Conservation (phyloP, 1,139 yeast species). For the Pichia sp. region DNA sequence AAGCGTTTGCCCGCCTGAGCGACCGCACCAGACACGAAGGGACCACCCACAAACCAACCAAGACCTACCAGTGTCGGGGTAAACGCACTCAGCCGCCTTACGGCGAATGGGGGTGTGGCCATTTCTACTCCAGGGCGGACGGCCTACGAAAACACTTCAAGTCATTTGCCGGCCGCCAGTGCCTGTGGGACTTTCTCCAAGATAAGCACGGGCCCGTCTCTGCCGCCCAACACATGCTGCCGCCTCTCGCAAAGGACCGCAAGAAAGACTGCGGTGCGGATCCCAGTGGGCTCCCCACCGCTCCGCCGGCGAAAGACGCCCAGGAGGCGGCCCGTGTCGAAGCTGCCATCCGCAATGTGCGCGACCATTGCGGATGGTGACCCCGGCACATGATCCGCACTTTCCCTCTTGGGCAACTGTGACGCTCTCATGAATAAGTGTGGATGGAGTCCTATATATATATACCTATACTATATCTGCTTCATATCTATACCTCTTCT, state of each 20-base stretch:
- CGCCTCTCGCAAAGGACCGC: background rate
- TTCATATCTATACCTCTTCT: background rate
- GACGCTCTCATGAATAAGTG: too few relatives aligned
- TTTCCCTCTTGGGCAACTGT: too few relatives aligned
- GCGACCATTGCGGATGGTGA: constrained; percentile 14
- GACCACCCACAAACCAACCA: constrained; percentile 10
- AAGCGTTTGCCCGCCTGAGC: constrained; percentile 93
- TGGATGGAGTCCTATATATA: too few relatives aligned
- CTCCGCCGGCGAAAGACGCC: background rate
- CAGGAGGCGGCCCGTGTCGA: constrained; percentile 4
- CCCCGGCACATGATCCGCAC: too few relatives aligned
- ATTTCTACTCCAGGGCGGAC: constrained; percentile 13
- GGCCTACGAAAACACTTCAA: constrained; percentile 15
- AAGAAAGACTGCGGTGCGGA: too few relatives aligned
- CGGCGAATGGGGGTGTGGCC: constrained; percentile 14
- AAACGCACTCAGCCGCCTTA: background rate
- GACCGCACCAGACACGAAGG: constrained; percentile 89
- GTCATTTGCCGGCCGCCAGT: constrained; percentile 11
- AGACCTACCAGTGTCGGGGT: constrained; percentile 10
- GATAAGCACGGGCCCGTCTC: constrained; percentile 8
- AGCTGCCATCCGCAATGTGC: constrained; percentile 10
- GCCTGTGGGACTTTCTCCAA: constrained; percentile 9
- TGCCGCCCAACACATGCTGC: background rate
- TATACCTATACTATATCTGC: too few relatives aligned
- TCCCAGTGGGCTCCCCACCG: too few relatives aligned